Base-by-base conservation (phyloP, 148 eudicot species). In the Dianthus caryophyllus region DNA sequence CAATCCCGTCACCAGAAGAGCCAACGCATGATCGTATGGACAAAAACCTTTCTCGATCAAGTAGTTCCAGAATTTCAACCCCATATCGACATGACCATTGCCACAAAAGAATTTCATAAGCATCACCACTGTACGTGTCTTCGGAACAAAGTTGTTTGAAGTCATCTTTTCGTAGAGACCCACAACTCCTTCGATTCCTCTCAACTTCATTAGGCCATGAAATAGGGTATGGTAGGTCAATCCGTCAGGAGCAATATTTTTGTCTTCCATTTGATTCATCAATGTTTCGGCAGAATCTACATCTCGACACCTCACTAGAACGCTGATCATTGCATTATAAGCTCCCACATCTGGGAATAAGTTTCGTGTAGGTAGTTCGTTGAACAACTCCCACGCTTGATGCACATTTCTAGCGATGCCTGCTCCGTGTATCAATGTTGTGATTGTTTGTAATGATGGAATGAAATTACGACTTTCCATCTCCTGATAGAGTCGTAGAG, bases 371-470 rank as follows among this genome's bases (percentile, higher is more conserved):
- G 68, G 30, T 21, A 89, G 76, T 50, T 87, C 96, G 29, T 81
- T 71, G 60, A 93, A 89, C 70, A 93, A 70, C 69, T 93, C 80
- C 76, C 81, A 75, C 25, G 96, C 96, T 64, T 76, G 77, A 5
- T 65, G 39, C 62, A 66, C 29, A 59, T 93, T 89, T 66, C 82
- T 85, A 67, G 83, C 86, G 73, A 93, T 65, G 64, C 98, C 98
- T 47, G 98, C 96, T 22, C 96, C 96, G 33, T 89, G 98, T 73
- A 93, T 85, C 76, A 93, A 73, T 30, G 91, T 93, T 18, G 98
- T 85, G 25, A 89, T 77, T 33, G 88, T 92, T 76, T 87, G 82
- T 67, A 93, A 54, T 13, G 91, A 78, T 4, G 91, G 91, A 24
- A 50, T 67, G 74, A 74, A 81, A 56, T 79, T 80, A n/a, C 1